These are phyloP conservation scores for Austroboletus niveus DNA, from an alignment of 1,284 basidiomycete genomes.

Conservation along the genomic window DNA sequence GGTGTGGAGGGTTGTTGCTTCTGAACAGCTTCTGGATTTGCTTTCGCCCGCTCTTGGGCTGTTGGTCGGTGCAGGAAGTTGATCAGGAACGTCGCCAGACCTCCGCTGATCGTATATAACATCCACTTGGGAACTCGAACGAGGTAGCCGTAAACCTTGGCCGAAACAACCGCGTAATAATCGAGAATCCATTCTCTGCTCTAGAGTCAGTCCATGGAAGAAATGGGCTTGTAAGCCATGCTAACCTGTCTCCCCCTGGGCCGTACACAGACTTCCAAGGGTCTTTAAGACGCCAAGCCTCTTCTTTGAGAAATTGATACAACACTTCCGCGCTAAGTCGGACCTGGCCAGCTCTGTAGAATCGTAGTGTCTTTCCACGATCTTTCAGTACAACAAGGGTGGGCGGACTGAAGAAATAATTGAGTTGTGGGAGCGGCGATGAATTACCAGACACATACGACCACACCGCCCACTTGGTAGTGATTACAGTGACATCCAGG, in stretches of 20 bases:
- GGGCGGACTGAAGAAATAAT: constrained; percentile 52
- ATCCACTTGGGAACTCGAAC: constrained; percentile 49
- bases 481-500: constrained; percentile 72
- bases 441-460: constrained; percentile 46
- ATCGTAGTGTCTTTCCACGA: constrained; percentile 69
- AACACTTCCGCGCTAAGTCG: constrained; percentile 56
- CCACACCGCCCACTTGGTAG: constrained; percentile 80
- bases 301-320: constrained; percentile 59
- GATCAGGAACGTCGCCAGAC: constrained; percentile 47
- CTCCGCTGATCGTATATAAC: constrained; percentile 48
- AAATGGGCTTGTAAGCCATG: constrained; percentile 2
- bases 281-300: constrained; percentile 54
- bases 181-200: constrained; percentile 68
- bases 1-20: constrained; percentile 5
- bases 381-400: constrained; percentile 63
- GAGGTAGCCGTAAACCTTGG: constrained; percentile 49
- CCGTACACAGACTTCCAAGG: constrained; percentile 63
- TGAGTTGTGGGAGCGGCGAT: constrained; percentile 2
- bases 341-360: constrained; percentile 64
- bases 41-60: neutral
- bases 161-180: constrained; percentile 50
- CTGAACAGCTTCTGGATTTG: constrained; percentile 1
- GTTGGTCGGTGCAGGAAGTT: constrained; percentile 41
- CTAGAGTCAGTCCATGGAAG: constrained; percentile 1
- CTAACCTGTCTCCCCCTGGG: constrained; percentile 72